Evolutionary conservation across 805 yeast species (phyloP), one percentile per base, ranked within the genome.

Genomic region (Teunomyces pallodes): DNA sequence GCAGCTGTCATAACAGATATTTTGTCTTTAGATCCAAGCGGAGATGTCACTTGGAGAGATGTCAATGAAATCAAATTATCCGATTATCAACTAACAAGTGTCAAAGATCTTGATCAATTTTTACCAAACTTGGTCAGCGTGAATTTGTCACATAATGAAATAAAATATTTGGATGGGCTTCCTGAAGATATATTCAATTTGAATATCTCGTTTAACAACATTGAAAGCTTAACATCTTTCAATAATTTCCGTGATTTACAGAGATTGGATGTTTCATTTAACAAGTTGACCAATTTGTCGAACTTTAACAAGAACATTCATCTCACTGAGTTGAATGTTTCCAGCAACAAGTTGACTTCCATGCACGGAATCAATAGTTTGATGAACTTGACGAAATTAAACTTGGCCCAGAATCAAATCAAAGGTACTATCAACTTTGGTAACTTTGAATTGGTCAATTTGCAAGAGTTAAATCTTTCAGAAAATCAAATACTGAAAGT

Each of bases 1-100:
- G 79, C 78, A 3, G 64, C 79, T 5, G 68, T 76, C 2, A 70
- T 80, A 26, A 77, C 79, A 0, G 76, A 74, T 32, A 55, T 61
- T 2, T 62, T 75, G 43, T 68, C 79, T 1, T 61, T 58, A 2
- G 65, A 61, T 8, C 60, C 64, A 7, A 60, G 69, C 6, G 62
- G 69, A 1, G 59, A 65, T 20, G 65, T 66, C 3, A 63, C 69
- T 43, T 80, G 84, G 85, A 66, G 69, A 30, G 53, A 54, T 10
- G 60, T 80, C 2, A 56, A 50, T 8, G 66, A 65, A 16, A 64
- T 80, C n/a, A 61, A 64, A 31, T 54, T 80, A 14, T 51, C 65
- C 2, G 66, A 58, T 10, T 57, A 57, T 28, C 61, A 56, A 14
- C 61, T 80, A 16, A 69, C 69, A 7, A 75, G 71, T 41, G 57